Evolutionary conservation across 2,329 filamentous ascomycete species (phyloP).

Genomic region (Colletotrichum lindemuthianum): DNA sequence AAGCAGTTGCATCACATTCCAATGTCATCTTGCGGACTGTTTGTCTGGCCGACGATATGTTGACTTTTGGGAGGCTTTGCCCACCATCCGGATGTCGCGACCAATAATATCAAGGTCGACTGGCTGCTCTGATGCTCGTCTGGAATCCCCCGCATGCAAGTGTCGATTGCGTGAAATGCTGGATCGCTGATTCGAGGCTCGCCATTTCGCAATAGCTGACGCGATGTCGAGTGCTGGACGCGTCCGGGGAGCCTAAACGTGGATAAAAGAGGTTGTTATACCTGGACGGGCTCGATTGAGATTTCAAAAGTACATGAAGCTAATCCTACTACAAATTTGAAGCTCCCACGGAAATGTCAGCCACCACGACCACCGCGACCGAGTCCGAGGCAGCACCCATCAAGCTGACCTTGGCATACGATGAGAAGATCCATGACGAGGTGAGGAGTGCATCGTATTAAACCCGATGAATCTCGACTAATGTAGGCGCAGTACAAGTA

Average conservation of each 20-base stretch:
- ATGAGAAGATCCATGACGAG: constrained; percentile 19
- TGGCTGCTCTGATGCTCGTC: not conserved
- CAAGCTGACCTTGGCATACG: constrained; percentile 23
- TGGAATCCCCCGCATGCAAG: not conserved
- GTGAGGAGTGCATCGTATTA: not conserved
- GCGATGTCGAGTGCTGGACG: not conserved
- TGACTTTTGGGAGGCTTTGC: not conserved
- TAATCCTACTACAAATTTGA: not conserved
- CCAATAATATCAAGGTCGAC: not conserved
- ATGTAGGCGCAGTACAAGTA: constrained; percentile 43
- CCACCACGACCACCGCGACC: constrained; percentile 80
- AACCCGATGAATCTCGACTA: not conserved
- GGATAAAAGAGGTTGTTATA: not conserved
- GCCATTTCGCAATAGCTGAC: constrained; percentile 8
- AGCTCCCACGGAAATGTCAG: constrained; percentile 74
- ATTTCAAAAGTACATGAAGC: not conserved
- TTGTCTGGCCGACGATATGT: not conserved
- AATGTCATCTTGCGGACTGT: too few relatives aligned
- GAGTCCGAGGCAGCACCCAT: constrained; percentile 3
- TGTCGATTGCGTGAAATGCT: constrained; percentile 1
- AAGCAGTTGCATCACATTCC: not conserved
- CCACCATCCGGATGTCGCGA: not conserved
- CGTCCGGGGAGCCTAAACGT: too few relatives aligned
- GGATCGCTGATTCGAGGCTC: constrained; percentile 7
- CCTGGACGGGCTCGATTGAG: not conserved